A percentile compares a stretch with the other conserved stretches of the same genome.
These are phyloP conservation scores for Arthrocladium fulminans DNA, from an alignment of 2,329 filamentous ascomycete species.

Conservation along the genomic window DNA sequence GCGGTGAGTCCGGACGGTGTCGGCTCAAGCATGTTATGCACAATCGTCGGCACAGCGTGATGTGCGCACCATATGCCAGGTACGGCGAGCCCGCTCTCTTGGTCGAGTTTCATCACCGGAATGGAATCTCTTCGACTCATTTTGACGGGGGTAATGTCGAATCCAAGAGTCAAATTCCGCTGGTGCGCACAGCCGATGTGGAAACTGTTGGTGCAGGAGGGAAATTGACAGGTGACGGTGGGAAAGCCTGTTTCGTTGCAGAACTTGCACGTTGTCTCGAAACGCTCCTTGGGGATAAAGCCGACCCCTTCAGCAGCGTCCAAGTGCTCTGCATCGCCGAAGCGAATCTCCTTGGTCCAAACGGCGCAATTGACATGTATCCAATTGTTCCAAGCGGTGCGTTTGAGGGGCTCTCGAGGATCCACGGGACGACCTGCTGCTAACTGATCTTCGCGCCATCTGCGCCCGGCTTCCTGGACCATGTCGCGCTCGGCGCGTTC, in stretches of 20 bases:
- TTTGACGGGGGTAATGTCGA: conserved; percentile 85
- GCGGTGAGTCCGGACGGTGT: conserved; percentile 66
- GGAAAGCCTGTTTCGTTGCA: conserved; percentile 65
- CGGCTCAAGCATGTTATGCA: conserved; percentile 71
- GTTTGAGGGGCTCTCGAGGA: conserved; percentile 84
- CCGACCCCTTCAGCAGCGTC: conserved; percentile 86
- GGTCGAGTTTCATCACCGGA: conserved; percentile 69
- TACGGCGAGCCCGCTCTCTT: conserved; percentile 73
- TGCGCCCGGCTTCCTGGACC: conserved; percentile 67
- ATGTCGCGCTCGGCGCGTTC: conserved; percentile 79
- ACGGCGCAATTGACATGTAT: conserved; percentile 89
- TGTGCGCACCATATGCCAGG: conserved; percentile 87
- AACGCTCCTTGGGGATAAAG: conserved; percentile 63
- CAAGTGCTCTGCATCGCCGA: conserved; percentile 72
- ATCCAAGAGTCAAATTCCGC: conserved; percentile 72
- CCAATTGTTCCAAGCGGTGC: conserved; percentile 96
- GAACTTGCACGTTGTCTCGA: conserved; percentile 70
- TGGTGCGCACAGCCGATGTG: conserved; percentile 89
- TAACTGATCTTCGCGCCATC: conserved; percentile 73
- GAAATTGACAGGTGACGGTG: conserved; percentile 68
- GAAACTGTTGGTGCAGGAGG: conserved; percentile 46
- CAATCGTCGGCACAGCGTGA: conserved; percentile 62
- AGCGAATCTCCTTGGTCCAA: conserved; percentile 87
- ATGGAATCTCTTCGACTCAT: conserved; percentile 73
- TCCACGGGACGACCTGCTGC: conserved; percentile 72